These are phyloP conservation scores for Keqinozyma sinolaborantium DNA, from an alignment of 1,139 yeast genomes.

Conservation along the genomic window DNA sequence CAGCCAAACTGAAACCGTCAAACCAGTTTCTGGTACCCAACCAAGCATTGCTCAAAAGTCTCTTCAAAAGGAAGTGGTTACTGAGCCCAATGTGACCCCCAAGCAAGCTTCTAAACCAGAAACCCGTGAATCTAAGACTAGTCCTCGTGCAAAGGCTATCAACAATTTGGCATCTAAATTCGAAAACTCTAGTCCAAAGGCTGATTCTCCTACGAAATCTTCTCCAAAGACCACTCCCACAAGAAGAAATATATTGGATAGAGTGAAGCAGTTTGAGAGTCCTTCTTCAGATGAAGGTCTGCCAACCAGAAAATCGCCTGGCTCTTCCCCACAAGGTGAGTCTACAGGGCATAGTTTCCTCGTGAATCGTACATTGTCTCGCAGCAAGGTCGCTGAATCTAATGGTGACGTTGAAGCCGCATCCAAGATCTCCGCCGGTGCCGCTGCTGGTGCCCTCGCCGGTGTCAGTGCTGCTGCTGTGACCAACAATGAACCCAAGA, in stretches of 20 bases:
- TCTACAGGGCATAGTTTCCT: constrained; percentile 13
- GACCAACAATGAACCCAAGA: constrained; percentile 10
- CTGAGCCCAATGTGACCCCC: constrained; percentile 1
- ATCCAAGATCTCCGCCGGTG: constrained; percentile 2
- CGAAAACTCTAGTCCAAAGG: constrained; percentile 8
- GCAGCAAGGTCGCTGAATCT: constrained; percentile 12
- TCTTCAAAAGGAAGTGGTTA: constrained; percentile 1
- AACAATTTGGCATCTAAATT: constrained; percentile 13
- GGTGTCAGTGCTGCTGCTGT: constrained; percentile 5
- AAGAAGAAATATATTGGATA: constrained; percentile 29
- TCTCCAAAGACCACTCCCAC: constrained; percentile 16
- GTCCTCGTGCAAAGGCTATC: constrained; percentile 2
- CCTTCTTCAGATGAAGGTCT: constrained; percentile 2
- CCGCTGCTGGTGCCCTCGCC: constrained; percentile 5
- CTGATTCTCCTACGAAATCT: constrained; percentile 4
- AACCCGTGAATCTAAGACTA: not conserved
- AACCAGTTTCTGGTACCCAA: too few species aligned
- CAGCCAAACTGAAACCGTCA: too few species aligned
- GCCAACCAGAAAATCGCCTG: constrained; percentile 7
- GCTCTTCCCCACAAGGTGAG: constrained; percentile 8
- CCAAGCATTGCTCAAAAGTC: constrained; percentile 5
- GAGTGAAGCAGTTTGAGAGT: constrained; percentile 35
- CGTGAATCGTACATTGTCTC: constrained; percentile 15
- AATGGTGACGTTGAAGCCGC: constrained; percentile 1
- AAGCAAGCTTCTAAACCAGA: not conserved